Evolutionary conservation across 768 basidiomycete genomes (phyloP), one percentile per base, ranked within the genome.

Genomic region (Candolleomyces efflorescens): DNA sequence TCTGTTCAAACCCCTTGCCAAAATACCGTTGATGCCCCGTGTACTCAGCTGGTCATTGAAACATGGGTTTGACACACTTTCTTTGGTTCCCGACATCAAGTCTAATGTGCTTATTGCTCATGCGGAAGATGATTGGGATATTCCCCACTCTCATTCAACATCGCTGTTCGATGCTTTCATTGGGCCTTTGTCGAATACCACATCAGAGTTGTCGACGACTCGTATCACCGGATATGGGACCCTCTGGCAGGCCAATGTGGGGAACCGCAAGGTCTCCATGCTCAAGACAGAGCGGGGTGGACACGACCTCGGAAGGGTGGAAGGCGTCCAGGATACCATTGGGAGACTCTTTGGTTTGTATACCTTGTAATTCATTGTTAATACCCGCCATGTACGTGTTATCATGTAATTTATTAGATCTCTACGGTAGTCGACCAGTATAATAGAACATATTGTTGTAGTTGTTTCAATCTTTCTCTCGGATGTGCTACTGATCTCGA

Each of bases 101-200:
- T 81, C 82, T 0, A 84, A 87, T 9, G 78, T 90, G 6, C 73
- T 93, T 38, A 79, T 94, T 60, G 84, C 80, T 0, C 92, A 94
- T 68, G 84, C 89, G 74, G 77, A 78, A 59, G 78, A 92, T 67
- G 92, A 94, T 70, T 75, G 73, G 63, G 86, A 90, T 49, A 92
- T 94, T 48, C 85, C 86, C 0, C 76, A 83, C 62, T 73, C 78
- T 0, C 92, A 94, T 67, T 86, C 92, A 0, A 74, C 78, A 13
- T 70, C 75, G 0, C 80, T 94, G 22, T 92, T 92, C 70, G 78
- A 88, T 26, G 74, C 80, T 0, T 81, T 92, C 56, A 67, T 90
- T 65, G 68, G 60, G 64, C 38, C 75, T 81, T 45, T 69, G 64
- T 9, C 67, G 67, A 2, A 67, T 60, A 22, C 77, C 81, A 15